A percentile compares a stretch with the other conserved stretches of the same genome.
Conservation (phyloP, 1,284 basidiomycete genomes). For the Gymnopus androsaceus region DNA sequence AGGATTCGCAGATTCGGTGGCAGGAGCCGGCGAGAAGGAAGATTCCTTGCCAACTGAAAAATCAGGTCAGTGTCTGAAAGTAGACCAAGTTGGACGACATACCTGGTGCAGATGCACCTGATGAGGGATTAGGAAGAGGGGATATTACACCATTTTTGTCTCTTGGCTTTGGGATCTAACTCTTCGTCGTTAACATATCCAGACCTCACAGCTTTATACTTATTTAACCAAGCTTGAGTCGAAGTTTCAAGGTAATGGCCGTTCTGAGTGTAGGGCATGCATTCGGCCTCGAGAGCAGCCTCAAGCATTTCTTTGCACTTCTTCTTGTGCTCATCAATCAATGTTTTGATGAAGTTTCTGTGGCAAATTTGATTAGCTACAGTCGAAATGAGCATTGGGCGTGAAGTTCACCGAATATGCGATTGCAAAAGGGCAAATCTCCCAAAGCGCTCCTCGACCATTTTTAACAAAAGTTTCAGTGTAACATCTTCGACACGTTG, state of each 20-base stretch:
- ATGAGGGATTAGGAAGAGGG: too few species aligned
- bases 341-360: constrained; percentile 20
- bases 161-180: not conserved
- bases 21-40: too few species aligned
- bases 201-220: constrained; percentile 31
- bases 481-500: constrained; percentile 25
- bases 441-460: constrained; percentile 29
- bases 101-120: too few species aligned
- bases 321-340: constrained; percentile 27
- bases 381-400: not conserved
- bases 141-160: too few species aligned
- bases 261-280: constrained; percentile 42
- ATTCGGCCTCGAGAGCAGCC: constrained; percentile 34
- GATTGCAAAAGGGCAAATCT: constrained; percentile 31
- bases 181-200: not conserved
- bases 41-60: too few species aligned
- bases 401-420: constrained; percentile 29
- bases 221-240: constrained; percentile 36
- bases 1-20: too few species aligned
- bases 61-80: too few species aligned
- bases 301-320: constrained; percentile 27
- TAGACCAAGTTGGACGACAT: too few species aligned
- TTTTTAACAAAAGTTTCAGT: constrained; percentile 15
- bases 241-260: constrained; percentile 34
- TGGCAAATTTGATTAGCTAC: not conserved